Evolutionary conservation across 1,284 basidiomycete species (phyloP).

Genomic region (Leccinum solheimii): DNA sequence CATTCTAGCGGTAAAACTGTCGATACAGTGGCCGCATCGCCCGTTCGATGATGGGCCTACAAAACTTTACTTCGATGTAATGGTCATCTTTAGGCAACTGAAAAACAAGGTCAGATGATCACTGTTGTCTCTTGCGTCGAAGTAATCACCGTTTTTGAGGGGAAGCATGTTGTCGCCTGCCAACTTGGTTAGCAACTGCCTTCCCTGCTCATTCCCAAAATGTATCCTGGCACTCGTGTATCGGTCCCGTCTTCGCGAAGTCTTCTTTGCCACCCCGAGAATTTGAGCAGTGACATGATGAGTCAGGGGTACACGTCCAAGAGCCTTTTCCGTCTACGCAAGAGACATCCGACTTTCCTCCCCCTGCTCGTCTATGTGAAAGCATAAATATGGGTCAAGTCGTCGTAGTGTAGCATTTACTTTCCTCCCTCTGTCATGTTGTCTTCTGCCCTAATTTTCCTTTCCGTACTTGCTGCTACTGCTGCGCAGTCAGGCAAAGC

Average conservation of each 20-base stretch:
- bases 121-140: background rate
- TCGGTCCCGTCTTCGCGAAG: background rate
- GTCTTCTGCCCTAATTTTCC: constrained; percentile 8
- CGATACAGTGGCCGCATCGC: background rate
- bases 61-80: background rate
- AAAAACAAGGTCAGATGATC: background rate
- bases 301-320: background rate
- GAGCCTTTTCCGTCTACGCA: background rate
- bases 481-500: constrained; percentile 23
- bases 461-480: constrained; percentile 15
- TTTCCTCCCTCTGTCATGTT: constrained; percentile 6
- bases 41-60: background rate
- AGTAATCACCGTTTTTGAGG: background rate
- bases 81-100: background rate
- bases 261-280: background rate
- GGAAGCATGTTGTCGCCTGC: background rate
- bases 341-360: background rate
- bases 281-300: background rate
- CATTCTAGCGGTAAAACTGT: background rate
- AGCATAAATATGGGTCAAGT: constrained; percentile 22
- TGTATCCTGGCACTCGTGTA: background rate
- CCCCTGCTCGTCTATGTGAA: background rate
- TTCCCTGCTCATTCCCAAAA: background rate
- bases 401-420: background rate
- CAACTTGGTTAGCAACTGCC: background rate